A percentile compares a stretch with the other conserved stretches of the same genome.
Conservation (phyloP, 2,329 filamentous ascomycete genomes). For the Monilinia vaccinii-corymbosi region DNA sequence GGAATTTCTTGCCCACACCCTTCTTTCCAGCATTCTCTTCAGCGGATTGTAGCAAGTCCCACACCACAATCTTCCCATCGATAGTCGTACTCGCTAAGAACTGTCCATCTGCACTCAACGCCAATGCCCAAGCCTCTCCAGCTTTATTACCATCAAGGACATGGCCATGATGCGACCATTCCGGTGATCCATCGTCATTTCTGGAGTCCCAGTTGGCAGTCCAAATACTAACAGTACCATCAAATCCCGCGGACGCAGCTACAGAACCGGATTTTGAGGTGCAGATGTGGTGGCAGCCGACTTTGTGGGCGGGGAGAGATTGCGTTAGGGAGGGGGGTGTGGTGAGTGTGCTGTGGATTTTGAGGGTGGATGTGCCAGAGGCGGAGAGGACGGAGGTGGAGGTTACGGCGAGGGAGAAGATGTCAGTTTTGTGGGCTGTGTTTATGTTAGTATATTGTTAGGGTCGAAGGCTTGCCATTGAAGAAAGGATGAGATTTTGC, state of each 20-base stretch:
- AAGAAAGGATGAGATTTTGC: not conserved
- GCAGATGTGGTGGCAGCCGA: slow-evolving; percentile 85
- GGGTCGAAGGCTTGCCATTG: too few species aligned
- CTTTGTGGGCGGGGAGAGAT: slow-evolving; percentile 68
- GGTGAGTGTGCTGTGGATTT: slow-evolving; percentile 66
- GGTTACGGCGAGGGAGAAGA: slow-evolving; percentile 76
- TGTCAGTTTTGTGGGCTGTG: slow-evolving; percentile 71
- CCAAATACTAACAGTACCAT: slow-evolving; percentile 84
- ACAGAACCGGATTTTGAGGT: slow-evolving; percentile 59
- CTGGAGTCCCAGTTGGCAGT: slow-evolving; percentile 44
- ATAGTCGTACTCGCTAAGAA: slow-evolving; percentile 82
- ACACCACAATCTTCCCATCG: slow-evolving; percentile 82
- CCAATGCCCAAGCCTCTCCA: slow-evolving; percentile 78
- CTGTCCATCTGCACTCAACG: slow-evolving; percentile 73
- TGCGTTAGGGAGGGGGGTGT: slow-evolving; percentile 70
- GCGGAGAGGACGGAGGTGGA: slow-evolving; percentile 67
- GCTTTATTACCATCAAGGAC: slow-evolving; percentile 47
- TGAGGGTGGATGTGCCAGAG: slow-evolving; percentile 74
- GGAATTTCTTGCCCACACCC: slow-evolving; percentile 47
- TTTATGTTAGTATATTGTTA: slow-evolving; percentile 19
- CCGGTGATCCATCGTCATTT: slow-evolving; percentile 17
- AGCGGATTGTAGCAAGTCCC: slow-evolving; percentile 45
- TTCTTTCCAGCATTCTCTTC: slow-evolving; percentile 48
- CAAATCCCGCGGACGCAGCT: slow-evolving; percentile 81
- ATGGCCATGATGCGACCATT: slow-evolving; percentile 43